Evolutionary conservation across 257 asterid genomes (phyloP).

Genomic region (Salvia splendens): DNA sequence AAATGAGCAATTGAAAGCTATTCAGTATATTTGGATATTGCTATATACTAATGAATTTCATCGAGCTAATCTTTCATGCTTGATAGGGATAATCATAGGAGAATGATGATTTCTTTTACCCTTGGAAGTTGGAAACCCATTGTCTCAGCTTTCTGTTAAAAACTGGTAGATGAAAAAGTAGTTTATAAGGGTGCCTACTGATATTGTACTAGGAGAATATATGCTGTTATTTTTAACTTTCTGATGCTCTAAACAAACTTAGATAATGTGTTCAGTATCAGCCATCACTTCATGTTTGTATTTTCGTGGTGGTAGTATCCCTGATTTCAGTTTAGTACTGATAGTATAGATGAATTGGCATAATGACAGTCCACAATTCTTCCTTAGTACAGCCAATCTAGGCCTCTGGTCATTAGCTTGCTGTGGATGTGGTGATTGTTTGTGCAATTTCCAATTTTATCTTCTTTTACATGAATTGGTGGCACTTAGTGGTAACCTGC

Average conservation of each 20-base stretch:
- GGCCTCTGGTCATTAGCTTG: background rate
- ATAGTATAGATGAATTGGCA: background rate
- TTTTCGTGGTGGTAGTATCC: constrained; percentile 1
- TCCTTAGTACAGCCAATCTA: too few relatives aligned
- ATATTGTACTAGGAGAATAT: background rate
- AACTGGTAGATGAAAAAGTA: background rate
- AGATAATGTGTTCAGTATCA: constrained; percentile 4
- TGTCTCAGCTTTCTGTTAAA: background rate
- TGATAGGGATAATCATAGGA: background rate
- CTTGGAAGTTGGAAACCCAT: too few relatives aligned
- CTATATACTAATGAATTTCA: constrained; percentile 8
- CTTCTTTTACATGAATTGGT: constrained; percentile 6
- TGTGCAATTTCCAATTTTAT: background rate
- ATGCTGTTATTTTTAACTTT: background rate
- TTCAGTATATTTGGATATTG: constrained; percentile 12
- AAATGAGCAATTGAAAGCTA: constrained; percentile 7
- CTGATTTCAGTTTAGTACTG: background rate
- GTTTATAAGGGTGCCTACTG: background rate
- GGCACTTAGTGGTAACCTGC: background rate
- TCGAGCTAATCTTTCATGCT: background rate
- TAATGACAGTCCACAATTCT: too few relatives aligned
- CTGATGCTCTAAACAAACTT: background rate
- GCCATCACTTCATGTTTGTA: background rate
- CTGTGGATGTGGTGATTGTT: background rate
- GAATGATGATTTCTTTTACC: constrained; percentile 2